Evolutionary conservation across 805 yeast species (phyloP).

Genomic region (Teunomyces lycoperdinae): DNA sequence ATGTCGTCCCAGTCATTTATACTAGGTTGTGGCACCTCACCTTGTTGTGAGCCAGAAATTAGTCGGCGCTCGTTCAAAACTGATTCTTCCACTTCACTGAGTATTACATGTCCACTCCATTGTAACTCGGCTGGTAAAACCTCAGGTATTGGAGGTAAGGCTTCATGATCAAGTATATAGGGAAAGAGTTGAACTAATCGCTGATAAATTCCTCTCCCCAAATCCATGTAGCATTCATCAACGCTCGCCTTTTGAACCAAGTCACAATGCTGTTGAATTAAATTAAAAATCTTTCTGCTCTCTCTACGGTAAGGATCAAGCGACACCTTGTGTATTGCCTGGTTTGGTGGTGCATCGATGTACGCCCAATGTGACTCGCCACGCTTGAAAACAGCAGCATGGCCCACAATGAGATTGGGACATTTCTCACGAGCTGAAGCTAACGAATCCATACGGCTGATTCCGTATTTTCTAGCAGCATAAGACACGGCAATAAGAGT

Average conservation of each 20-base stretch:
- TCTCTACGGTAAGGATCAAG: slow-evolving; percentile 90
- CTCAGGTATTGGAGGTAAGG: slow-evolving; percentile 46
- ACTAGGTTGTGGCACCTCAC: neutral
- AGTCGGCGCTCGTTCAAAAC: neutral
- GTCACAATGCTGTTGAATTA: slow-evolving; percentile 62
- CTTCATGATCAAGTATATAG: slow-evolving; percentile 23
- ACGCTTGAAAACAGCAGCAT: slow-evolving; percentile 88
- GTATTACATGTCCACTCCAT: slow-evolving; percentile 27
- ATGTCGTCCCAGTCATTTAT: slow-evolving; percentile 77
- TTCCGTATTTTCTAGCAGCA: slow-evolving; percentile 84
- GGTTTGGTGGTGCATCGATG: slow-evolving; percentile 54
- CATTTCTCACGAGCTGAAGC: slow-evolving; percentile 72
- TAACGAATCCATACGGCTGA: slow-evolving; percentile 71
- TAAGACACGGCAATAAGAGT: slow-evolving; percentile 86
- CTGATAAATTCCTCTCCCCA: slow-evolving; percentile 62
- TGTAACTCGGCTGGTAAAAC: slow-evolving; percentile 28
- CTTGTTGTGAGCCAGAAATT: neutral
- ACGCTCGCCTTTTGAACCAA: slow-evolving; percentile 90
- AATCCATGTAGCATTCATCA: slow-evolving; percentile 86
- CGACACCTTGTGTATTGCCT: slow-evolving; percentile 73
- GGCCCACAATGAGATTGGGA: slow-evolving; percentile 73
- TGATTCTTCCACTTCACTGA: slow-evolving; percentile 3
- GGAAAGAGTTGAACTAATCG: slow-evolving; percentile 49
- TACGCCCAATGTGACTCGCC: slow-evolving; percentile 87
- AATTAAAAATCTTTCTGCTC: slow-evolving; percentile 69